These are phyloP conservation scores for Flaveria ramosissima DNA, from an alignment of 129 eudicot genomes.

Conservation along the genomic window DNA sequence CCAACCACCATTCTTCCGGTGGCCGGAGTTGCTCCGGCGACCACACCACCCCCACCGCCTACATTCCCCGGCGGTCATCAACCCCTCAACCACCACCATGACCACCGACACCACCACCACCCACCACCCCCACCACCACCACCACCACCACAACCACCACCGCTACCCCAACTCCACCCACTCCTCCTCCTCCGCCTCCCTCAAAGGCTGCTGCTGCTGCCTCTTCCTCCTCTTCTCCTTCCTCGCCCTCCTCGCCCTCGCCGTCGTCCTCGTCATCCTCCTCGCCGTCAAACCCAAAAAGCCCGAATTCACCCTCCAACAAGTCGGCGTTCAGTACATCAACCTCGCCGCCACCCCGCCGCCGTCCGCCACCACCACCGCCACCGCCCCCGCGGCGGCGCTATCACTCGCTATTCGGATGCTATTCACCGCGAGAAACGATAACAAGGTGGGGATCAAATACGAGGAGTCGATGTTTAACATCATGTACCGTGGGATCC, in stretches of 20 bases:
- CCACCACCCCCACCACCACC: conserved; percentile 30
- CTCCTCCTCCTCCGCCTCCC: conserved; percentile 60
- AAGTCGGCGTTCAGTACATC: conserved; percentile 74
- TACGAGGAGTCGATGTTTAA: conserved; percentile 76
- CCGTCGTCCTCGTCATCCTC: conserved; percentile 72
- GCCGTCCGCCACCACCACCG: conserved; percentile 48
- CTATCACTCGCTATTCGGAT: conserved; percentile 69
- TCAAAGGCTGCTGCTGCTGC: conserved; percentile 97
- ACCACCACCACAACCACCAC: conserved; percentile 32
- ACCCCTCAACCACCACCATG: conserved; percentile 25
- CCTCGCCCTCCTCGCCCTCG: conserved; percentile 71
- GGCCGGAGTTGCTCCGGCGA: too few species aligned
- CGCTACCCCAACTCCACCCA: conserved; percentile 50
- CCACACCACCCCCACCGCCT: conserved; percentile 11
- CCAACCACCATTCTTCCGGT: too few species aligned
- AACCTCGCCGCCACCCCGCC: conserved; percentile 41
- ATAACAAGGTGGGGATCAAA: conserved; percentile 86
- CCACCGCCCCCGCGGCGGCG: conserved; percentile 59
- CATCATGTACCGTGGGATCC: conserved; percentile 91
- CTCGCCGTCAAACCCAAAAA: conserved; percentile 84
- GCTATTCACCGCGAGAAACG: conserved; percentile 64
- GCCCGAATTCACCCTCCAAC: conserved; percentile 80
- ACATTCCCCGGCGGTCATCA: neutral
- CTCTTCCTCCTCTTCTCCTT: conserved; percentile 90
- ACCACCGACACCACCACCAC: conserved; percentile 19